These are phyloP conservation scores for Chenopodium formosanum DNA, from an alignment of 148 eudicot species.

Conservation along the genomic window DNA sequence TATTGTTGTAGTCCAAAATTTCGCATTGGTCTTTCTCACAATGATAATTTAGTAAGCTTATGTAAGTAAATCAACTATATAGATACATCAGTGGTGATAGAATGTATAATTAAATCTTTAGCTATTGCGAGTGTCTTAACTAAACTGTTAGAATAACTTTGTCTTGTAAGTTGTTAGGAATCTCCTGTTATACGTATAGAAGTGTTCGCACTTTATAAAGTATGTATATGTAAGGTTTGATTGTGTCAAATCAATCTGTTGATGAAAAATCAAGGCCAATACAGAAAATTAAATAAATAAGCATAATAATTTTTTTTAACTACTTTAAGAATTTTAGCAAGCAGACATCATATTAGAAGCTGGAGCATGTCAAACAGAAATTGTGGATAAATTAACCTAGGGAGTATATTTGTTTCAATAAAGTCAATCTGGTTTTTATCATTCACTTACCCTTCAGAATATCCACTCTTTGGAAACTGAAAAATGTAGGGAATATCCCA, in stretches of 20 bases:
- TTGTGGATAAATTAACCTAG: not conserved
- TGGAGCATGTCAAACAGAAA: not conserved
- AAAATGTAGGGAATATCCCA: not conserved
- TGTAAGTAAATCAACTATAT: not conserved
- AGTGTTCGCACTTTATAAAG: not conserved
- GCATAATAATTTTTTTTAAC: not conserved
- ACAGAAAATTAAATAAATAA: not conserved
- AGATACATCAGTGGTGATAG: not conserved
- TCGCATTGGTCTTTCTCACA: not conserved
- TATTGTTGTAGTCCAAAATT: not conserved
- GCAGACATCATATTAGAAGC: not conserved
- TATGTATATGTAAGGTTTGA: not conserved
- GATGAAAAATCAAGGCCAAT: not conserved
- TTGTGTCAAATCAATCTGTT: not conserved
- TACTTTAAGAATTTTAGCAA: too few relatives aligned
- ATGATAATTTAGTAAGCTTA: not conserved
- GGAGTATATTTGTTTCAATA: not conserved
- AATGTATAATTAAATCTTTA: not conserved
- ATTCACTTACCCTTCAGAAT: not conserved
- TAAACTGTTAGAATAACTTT: not conserved
- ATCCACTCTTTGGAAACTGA: not conserved
- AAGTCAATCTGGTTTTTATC: not conserved
- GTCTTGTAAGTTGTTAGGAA: not conserved
- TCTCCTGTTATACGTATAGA: not conserved
- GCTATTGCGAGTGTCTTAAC: not conserved